These are phyloP conservation scores for Vitis rotundifolia DNA, from an alignment of 164 flowering plant species.

Conservation along the genomic window DNA sequence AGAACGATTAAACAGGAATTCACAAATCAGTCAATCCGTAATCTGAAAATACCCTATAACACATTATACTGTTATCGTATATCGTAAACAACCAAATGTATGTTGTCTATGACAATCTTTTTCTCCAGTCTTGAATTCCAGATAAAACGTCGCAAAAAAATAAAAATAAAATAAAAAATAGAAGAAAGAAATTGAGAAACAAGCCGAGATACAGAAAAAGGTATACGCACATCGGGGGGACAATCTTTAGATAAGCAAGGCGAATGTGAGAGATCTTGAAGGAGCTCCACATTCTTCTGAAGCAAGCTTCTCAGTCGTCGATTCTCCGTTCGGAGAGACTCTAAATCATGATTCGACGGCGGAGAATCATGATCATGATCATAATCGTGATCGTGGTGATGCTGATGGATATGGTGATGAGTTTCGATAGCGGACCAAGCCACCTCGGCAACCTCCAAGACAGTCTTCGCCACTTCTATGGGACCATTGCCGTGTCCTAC, in stretches of 20 bases:
- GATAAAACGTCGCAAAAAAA: neutral
- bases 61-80: too few species aligned
- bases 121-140: neutral
- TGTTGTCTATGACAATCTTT: too few species aligned
- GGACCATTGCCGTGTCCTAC: slow-evolving; percentile 29
- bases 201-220: neutral
- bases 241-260: slow-evolving; percentile 50
- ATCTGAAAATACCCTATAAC: too few species aligned
- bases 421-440: slow-evolving; percentile 81
- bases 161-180: neutral
- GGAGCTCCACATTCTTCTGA: slow-evolving; percentile 62
- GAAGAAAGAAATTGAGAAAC: neutral
- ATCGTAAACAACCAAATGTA: too few species aligned
- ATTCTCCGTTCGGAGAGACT: slow-evolving; percentile 51
- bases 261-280: slow-evolving; percentile 51
- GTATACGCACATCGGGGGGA: slow-evolving; percentile 71
- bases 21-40: too few species aligned
- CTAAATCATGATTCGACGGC: slow-evolving; percentile 22
- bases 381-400: slow-evolving; percentile 8
- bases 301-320: slow-evolving; percentile 54
- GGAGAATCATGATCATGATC: neutral
- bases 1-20: too few species aligned
- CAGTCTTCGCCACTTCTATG: slow-evolving; percentile 48
- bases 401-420: slow-evolving; percentile 44
- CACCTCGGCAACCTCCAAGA: slow-evolving; percentile 58